Conservation (phyloP, 2,329 filamentous ascomycete genomes). For the Fusarium clavum region DNA sequence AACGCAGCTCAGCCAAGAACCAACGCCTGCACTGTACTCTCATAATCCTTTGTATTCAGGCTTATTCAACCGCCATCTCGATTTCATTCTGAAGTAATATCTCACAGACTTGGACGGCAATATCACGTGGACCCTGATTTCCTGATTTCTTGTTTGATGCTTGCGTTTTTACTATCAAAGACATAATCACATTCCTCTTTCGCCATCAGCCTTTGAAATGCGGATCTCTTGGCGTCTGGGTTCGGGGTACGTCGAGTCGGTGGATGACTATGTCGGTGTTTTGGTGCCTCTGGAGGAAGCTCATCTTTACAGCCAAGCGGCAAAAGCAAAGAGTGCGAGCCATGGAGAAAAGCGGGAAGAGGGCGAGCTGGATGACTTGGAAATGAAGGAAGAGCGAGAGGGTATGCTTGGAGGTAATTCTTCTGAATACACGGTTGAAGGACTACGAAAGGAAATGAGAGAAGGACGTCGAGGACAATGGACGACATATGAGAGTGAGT, state of each 20-base stretch:
- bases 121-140: constrained; percentile 8
- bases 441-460: constrained; percentile 73
- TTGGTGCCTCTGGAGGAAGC: constrained; percentile 66
- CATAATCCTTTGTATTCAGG: constrained; percentile 18
- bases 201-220: constrained; percentile 36
- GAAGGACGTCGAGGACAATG: constrained; percentile 70
- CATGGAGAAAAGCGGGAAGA: constrained; percentile 55
- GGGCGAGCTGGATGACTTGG: constrained; percentile 55
- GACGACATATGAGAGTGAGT: constrained; percentile 80
- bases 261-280: constrained; percentile 63
- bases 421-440: constrained; percentile 74
- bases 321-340: constrained; percentile 58
- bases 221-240: constrained; percentile 49
- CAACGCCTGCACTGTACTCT: background rate
- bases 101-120: constrained; percentile 5
- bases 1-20: constrained; percentile 35
- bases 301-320: constrained; percentile 66
- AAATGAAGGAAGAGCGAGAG: constrained; percentile 54
- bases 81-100: constrained; percentile 3
- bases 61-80: constrained; percentile 1
- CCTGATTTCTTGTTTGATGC: background rate
- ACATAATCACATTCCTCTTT: constrained; percentile 12
- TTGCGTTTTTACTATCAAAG: constrained; percentile 9
- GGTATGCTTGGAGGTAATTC: constrained; percentile 66
- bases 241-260: constrained; percentile 57